These are phyloP conservation scores for Cladosporium sp. DNA, from an alignment of 2,329 filamentous ascomycete species.

Conservation along the genomic window DNA sequence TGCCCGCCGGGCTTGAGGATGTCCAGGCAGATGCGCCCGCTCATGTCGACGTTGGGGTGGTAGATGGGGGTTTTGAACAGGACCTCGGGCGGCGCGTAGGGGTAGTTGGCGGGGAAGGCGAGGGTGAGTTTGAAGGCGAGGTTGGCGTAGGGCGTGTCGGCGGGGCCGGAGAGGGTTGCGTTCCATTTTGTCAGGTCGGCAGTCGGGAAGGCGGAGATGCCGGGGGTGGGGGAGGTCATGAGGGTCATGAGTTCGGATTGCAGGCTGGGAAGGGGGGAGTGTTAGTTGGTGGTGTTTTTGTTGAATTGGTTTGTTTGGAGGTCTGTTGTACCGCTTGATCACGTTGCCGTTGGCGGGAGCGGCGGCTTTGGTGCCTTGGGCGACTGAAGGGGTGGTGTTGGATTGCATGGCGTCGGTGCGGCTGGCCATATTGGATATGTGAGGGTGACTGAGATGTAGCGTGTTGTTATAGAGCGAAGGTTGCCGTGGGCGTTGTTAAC, in stretches of 20 bases:
- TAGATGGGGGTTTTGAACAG: slow-evolving; percentile 99
- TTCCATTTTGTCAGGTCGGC: slow-evolving; percentile 92
- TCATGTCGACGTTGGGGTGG: slow-evolving; percentile 98
- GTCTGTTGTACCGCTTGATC: slow-evolving; percentile 42
- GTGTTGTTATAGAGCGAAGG: slow-evolving; percentile 5
- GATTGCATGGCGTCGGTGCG: slow-evolving; percentile 24
- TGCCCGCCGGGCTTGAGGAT: slow-evolving; percentile 66
- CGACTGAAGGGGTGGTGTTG: slow-evolving; percentile 28
- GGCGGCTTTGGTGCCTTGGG: slow-evolving; percentile 28
- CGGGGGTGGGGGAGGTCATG: slow-evolving; percentile 91
- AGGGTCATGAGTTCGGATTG: slow-evolving; percentile 98
- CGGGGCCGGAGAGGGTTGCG: slow-evolving; percentile 87
- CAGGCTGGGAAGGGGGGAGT: slow-evolving; percentile 56
- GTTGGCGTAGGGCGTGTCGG: slow-evolving; percentile 84
- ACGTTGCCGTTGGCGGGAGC: slow-evolving; percentile 39
- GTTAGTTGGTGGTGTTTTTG: slow-evolving; percentile 12
- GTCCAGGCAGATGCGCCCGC: slow-evolving; percentile 92
- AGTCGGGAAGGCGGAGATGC: slow-evolving; percentile 91
- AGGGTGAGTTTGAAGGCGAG: slow-evolving; percentile 91
- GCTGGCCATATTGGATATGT: slow-evolving; percentile 1
- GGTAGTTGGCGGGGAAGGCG: slow-evolving; percentile 87
- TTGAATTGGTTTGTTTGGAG: not conserved
- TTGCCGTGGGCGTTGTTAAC: not conserved
- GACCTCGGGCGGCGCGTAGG: slow-evolving; percentile 84
- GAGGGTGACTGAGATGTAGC: not conserved